These are phyloP conservation scores for Polyporus tsugae DNA, from an alignment of 1,284 basidiomycete species.

Conservation along the genomic window DNA sequence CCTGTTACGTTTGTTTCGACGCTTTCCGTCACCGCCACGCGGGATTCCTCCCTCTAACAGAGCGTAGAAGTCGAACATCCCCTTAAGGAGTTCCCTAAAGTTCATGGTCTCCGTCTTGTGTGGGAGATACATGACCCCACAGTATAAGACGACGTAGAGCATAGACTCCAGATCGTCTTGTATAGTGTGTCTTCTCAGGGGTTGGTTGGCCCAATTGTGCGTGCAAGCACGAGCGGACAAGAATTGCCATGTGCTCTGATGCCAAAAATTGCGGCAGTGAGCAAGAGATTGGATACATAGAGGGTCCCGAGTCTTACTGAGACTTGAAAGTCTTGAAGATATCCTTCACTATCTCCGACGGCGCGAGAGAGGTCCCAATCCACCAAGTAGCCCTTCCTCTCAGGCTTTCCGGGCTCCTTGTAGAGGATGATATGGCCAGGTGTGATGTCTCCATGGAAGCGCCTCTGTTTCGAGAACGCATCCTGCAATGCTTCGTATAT, in stretches of 20 bases:
- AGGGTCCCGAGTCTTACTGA: not conserved
- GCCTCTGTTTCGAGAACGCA: not conserved
- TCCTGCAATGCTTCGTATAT: constrained; percentile 11
- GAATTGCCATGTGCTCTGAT: constrained; percentile 21
- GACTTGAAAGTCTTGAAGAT: not conserved
- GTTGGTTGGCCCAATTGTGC: not conserved
- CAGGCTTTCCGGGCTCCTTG: not conserved
- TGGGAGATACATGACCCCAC: constrained; percentile 9
- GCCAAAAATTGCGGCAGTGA: not conserved
- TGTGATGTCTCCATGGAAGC: constrained; percentile 25
- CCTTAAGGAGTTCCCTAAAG: not conserved
- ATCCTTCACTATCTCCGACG: not conserved
- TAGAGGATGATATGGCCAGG: constrained; percentile 25
- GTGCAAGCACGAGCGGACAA: constrained; percentile 7
- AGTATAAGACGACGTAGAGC: constrained; percentile 22
- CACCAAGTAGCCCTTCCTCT: constrained; percentile 17
- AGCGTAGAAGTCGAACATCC: not conserved
- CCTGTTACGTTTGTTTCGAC: not conserved
- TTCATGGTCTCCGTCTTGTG: not conserved
- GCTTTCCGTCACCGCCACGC: not conserved
- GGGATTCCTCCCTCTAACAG: not conserved
- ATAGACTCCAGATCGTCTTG: constrained; percentile 25
- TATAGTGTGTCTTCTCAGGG: constrained; percentile 8
- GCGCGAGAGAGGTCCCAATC: constrained; percentile 22
- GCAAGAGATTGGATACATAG: not conserved